Conservation (phyloP, 148 eudicot species). For the Cornus florida region DNA sequence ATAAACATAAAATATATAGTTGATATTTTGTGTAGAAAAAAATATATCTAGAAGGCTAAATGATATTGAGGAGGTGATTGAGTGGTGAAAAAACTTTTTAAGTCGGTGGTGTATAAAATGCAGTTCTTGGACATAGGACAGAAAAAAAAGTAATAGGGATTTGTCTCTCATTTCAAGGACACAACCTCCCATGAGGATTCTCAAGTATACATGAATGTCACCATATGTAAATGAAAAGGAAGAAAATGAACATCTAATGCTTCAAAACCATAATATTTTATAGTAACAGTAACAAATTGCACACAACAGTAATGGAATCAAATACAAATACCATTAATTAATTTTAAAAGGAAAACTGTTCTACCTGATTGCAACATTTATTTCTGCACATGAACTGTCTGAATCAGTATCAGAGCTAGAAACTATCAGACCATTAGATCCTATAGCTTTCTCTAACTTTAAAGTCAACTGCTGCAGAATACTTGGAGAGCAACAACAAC, state of each 20-base stretch:
- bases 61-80: not conserved
- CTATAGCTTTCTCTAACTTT: conserved; percentile 56
- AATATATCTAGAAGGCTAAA: not conserved
- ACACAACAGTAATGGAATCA: not conserved
- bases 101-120: not conserved
- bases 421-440: conserved; percentile 29
- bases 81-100: not conserved
- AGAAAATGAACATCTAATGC: not conserved
- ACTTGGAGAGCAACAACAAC: conserved; percentile 71
- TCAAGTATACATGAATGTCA: not conserved
- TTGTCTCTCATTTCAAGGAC: not conserved
- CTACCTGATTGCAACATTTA: conserved; percentile 58
- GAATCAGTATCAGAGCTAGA: conserved; percentile 78
- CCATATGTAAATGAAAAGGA: not conserved
- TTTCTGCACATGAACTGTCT: conserved; percentile 59
- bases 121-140: not conserved
- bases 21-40: not conserved
- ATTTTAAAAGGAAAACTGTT: not conserved
- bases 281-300: not conserved
- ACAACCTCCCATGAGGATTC: not conserved
- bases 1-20: not conserved
- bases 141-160: not conserved
- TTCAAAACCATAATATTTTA: not conserved
- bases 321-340: not conserved
- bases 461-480: conserved; percentile 52